A percentile compares a stretch with the other conserved stretches of the same genome.
These are phyloP conservation scores for Cutaneotrichosporon sp. DNA, from an alignment of 1,284 basidiomycete species.

Conservation along the genomic window DNA sequence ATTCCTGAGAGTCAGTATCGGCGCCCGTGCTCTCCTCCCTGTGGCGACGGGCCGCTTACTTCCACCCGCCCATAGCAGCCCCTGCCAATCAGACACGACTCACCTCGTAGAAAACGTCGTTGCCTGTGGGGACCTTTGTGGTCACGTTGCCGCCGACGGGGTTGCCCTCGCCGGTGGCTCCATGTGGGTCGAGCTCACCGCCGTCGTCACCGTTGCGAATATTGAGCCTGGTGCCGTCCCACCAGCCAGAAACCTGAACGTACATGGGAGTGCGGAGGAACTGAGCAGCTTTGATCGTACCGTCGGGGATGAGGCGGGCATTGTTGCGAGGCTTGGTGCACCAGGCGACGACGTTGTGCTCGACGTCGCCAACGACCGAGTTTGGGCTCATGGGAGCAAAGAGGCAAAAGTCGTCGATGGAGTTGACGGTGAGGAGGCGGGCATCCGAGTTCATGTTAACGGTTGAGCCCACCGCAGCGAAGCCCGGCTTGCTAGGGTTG, in stretches of 20 bases:
- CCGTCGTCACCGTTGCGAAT: slow-evolving; percentile 49
- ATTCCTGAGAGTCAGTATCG: slow-evolving; percentile 40
- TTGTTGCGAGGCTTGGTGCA: slow-evolving; percentile 41
- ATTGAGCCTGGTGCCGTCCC: slow-evolving; percentile 47
- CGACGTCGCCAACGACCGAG: slow-evolving; percentile 38
- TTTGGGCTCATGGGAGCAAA: slow-evolving; percentile 40
- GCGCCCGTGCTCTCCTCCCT: too few relatives aligned
- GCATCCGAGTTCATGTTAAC: slow-evolving; percentile 45
- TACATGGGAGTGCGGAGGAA: slow-evolving; percentile 45
- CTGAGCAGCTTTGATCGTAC: slow-evolving; percentile 41
- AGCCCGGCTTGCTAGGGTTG: slow-evolving; percentile 41
- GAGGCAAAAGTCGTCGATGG: slow-evolving; percentile 47
- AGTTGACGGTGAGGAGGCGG: slow-evolving; percentile 43
- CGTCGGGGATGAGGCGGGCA: slow-evolving; percentile 45
- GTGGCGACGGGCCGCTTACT: too few relatives aligned
- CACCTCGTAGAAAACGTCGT: slow-evolving; percentile 48
- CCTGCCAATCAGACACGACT: background rate
- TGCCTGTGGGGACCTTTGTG: slow-evolving; percentile 25
- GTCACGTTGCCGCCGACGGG: slow-evolving; percentile 56
- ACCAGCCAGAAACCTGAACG: slow-evolving; percentile 52
- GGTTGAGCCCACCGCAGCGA: slow-evolving; percentile 30
- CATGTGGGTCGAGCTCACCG: slow-evolving; percentile 54
- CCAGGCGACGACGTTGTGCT: slow-evolving; percentile 40
- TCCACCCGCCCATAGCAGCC: too few relatives aligned
- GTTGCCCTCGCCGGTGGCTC: slow-evolving; percentile 51